Evolutionary conservation across 306 rosid genomes (phyloP), one percentile per base, ranked within the genome.

Genomic region (Ziziphus jujuba): DNA sequence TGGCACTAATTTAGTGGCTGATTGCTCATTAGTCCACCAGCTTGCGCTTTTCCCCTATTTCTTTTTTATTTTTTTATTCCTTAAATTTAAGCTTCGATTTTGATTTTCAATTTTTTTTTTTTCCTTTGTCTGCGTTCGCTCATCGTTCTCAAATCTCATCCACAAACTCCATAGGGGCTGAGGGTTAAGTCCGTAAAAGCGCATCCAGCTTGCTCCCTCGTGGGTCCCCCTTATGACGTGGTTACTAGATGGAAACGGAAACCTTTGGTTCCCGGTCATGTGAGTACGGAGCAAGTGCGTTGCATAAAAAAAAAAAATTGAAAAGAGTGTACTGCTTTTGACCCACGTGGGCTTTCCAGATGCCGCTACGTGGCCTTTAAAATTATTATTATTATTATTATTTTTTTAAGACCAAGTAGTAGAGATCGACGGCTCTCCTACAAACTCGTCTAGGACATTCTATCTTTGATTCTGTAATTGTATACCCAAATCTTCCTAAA

Each of bases 111-210:
- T 4, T 11, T 5, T 8, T 38, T 14, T 3, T 49, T 65, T 49
- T 25, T 5, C 6, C 34, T 50, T 28, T 20, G 47, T 14, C 5
- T 12, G 23, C 43, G 11, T 33, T 25, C 7, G 9, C 21, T 16
- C 19, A 10, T 2, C 6, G 2, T 36, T 65, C 6, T 72, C 56
- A 47, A 91, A 60, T 88, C 85, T 85, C 95, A 19, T 76, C 97
- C 97, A 91, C 97, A 87, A 83, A 74, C 79, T 81, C 51, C 28
- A 1, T 3, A 22, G 59, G 28, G 51, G 60, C 56, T 38, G 67
- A 65, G 79, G 80, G 71, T 56, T 64, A 52, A 51, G 80, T 74
- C 72, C 81, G 84, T 67, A 83, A 88, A 86, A 86, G 87, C 69
- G 85, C 75, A 62, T 81, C 91, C 88, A 80, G 78, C 82, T 73